Base-by-base conservation (phyloP, 2,329 filamentous ascomycete genomes). In the Alternaria ethzedia region DNA sequence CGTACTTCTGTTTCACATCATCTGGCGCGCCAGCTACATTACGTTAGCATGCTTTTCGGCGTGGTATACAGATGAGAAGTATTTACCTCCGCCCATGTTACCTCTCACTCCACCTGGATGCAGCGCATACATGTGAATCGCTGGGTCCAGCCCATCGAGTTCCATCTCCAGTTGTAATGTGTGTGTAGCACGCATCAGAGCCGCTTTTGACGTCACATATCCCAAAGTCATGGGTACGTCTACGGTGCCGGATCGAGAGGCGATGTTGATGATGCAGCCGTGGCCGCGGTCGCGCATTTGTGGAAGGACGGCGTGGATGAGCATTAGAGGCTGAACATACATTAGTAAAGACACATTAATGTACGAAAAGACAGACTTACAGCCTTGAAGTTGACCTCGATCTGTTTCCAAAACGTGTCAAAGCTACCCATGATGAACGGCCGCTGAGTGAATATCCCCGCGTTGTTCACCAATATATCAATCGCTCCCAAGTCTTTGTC, bases 341-440 rank as follows among this genome's bases (percentile, higher is more conserved):
- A 3, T 63, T 50, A 63, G 46, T 23, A 1, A 6, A 12, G 11
- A 17, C 0, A 9, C 12, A 20, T 12, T 15, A 11, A 10, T 9
- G 5, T 6, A 12, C 2, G 25, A 2, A 3, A 11, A 51, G 8
- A 54, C 30, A 3, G 5, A 0, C 47, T 57, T 54, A 63, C 71
- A 6, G 64, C 75, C 63, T 77, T 77, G 55, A 77, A 76, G 36
- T 76, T 77, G 28, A 77, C 75, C 54, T 77, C 75, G 17, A 77
- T 75, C 54, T 75, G 71, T 28, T 68, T 60, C 75, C 75, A 77
- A 54, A 77, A 77, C 1, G 26, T 28, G 3, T 71, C 61, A 47
- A 77, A 75, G 1, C 57, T 68, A 6, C 69, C 66, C 74, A 77
- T 77, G 3, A 77, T 56, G 15, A 72, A 67, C 0, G 75, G 75